These are phyloP conservation scores for Penicillium turbatum DNA, from an alignment of 495 filamentous ascomycete species.

Conservation along the genomic window DNA sequence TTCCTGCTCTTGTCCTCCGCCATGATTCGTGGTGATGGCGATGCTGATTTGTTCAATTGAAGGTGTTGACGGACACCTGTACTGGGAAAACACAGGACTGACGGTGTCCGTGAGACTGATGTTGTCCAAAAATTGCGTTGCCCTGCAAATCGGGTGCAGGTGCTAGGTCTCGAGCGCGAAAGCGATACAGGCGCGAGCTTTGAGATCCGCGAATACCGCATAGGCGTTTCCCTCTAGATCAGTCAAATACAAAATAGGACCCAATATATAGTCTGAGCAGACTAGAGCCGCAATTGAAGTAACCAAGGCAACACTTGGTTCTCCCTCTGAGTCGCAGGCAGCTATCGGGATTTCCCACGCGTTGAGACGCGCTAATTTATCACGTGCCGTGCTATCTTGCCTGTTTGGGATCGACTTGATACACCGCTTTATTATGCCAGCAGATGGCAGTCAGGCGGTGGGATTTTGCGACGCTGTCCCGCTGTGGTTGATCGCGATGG, in stretches of 20 bases:
- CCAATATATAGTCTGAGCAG: slow-evolving; percentile 12
- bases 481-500: slow-evolving; percentile 1
- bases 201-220: slow-evolving; percentile 23
- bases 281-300: not conserved
- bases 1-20: slow-evolving; percentile 49
- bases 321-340: slow-evolving; percentile 8
- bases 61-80: not conserved
- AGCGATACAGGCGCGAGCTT: slow-evolving; percentile 19
- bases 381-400: slow-evolving; percentile 31
- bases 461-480: slow-evolving; percentile 3
- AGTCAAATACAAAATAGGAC: not conserved
- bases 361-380: slow-evolving; percentile 37
- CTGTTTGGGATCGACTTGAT: not conserved
- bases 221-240: slow-evolving; percentile 20
- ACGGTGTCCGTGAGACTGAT: not conserved
- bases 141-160: not conserved
- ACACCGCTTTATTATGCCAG: slow-evolving; percentile 21
- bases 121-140: not conserved
- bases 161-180: slow-evolving; percentile 12
- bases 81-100: not conserved
- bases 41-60: not conserved
- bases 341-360: slow-evolving; percentile 27
- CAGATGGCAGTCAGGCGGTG: slow-evolving; percentile 23
- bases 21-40: slow-evolving; percentile 22
- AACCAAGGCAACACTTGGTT: slow-evolving; percentile 16